Evolutionary conservation across 2,329 filamentous ascomycete species (phyloP), one percentile per base, ranked within the genome.

Genomic region (Aureobasidium sp.): DNA sequence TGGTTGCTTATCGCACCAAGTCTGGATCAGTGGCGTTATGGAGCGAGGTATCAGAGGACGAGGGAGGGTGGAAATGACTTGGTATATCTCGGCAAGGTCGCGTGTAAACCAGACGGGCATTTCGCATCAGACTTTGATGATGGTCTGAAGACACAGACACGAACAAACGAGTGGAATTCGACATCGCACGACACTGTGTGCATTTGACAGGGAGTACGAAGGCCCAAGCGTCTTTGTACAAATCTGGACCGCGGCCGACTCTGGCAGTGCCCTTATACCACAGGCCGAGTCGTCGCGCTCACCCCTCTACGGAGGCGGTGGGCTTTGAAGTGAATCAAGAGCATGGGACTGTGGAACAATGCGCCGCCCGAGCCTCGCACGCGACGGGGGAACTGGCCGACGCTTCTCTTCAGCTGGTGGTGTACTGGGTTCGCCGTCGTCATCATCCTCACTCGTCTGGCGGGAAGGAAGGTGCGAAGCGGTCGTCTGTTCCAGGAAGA

Each of bases 361-460:
- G 68, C 68, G 21, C 76, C 77, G 19, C 81, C 80, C 22, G 70
- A 71, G 54, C 68, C 72, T 56, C 74, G 79, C 60, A 73, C 71
- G 39, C 71, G 71, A 47, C 42, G 68, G 30, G 63, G 78, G 41
- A 85, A 93, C 71, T 94, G 95, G 67, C 89, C 91, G n/a, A 95
- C 90, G 0, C 75, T 98, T 42, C 78, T 98, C 58, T 90, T 95
- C 61, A 94, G 88, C 69, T 97, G 91, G 90, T 97, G 91, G 90
- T 89, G 86, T 58, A 93, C 66, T 19, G 56, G 54, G 14, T 68
- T 69, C 56, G 60, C 89, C 57, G 77, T 89, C 35, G 80, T 84
- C 57, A 89, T 96, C 64, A 96, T 98, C 59, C 68, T 90, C 38
- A 74, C 91, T 51, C 82, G 93, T n/a, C 73, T 96, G 24, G 75